Evolutionary conservation across 2,329 filamentous ascomycete genomes (phyloP).

Genomic region (Epichloe festucae): DNA sequence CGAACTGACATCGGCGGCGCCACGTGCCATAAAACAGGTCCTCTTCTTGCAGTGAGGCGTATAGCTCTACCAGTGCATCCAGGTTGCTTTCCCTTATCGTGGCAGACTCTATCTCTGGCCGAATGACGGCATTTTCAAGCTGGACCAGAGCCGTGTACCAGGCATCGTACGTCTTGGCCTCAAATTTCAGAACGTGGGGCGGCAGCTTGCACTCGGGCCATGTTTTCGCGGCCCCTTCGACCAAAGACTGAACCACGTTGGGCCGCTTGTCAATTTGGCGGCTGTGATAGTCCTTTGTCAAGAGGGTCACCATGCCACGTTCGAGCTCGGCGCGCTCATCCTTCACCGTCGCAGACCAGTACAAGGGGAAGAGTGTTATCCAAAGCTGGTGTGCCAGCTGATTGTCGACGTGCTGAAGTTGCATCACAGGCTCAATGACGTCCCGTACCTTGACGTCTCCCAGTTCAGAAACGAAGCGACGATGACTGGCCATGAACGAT

Average conservation of each 20-base stretch:
- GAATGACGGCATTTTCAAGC: conserved; percentile 78
- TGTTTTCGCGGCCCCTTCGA: conserved; percentile 75
- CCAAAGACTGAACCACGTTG: conserved; percentile 85
- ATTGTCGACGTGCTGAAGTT: conserved; percentile 81
- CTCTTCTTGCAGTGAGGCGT: conserved; percentile 81
- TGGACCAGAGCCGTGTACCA: conserved; percentile 94
- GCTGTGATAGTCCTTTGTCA: conserved; percentile 92
- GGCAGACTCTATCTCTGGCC: conserved; percentile 71
- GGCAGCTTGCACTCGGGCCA: conserved; percentile 85
- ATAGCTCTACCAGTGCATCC: conserved; percentile 89
- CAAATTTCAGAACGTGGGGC: conserved; percentile 89
- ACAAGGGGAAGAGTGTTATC: conserved; percentile 82
- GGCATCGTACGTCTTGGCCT: conserved; percentile 84
- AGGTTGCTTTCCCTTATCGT: conserved; percentile 85
- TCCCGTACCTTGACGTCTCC: conserved; percentile 80
- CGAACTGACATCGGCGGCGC: conserved; percentile 87
- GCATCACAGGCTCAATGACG: conserved; percentile 75
- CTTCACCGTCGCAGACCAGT: conserved; percentile 75
- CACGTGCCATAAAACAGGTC: conserved; percentile 97
- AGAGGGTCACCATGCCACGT: conserved; percentile 74
- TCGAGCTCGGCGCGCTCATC: conserved; percentile 87
- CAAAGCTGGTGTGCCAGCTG: conserved; percentile 79
- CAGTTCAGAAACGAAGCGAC: conserved; percentile 71
- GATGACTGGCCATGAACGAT: conserved; percentile 61
- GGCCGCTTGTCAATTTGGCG: conserved; percentile 89